Percentiles rank a stretch among this genome's conserved stretches.
phyloP scores from a whole-genome alignment of 2,329 filamentous ascomycete species.

The Ramularia collo-cygni region DNA sequence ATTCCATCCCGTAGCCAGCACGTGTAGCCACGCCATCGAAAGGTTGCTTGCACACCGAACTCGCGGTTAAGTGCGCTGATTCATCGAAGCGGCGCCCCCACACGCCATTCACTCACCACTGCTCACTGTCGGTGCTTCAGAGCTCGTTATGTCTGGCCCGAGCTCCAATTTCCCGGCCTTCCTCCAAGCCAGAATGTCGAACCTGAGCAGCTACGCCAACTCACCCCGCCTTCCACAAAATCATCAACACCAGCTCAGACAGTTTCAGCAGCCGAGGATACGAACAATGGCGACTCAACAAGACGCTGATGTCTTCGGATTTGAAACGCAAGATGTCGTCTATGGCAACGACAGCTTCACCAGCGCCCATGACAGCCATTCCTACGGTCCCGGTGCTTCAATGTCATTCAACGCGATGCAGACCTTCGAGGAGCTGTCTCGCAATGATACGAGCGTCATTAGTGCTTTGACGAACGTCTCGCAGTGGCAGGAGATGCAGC shows the following conservation, averaged over 20 bases:
- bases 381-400: too few species aligned
- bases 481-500: too few species aligned
- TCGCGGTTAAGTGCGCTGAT: constrained; percentile 6
- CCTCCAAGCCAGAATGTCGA: background rate
- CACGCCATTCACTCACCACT: constrained; percentile 1
- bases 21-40: constrained; percentile 2
- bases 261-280: constrained; percentile 3
- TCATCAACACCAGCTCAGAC: constrained; percentile 3
- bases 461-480: too few species aligned
- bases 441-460: too few species aligned
- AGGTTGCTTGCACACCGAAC: constrained; percentile 20
- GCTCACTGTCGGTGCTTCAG: constrained; percentile 8
- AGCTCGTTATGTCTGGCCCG: constrained; percentile 1
- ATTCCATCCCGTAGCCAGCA: constrained; percentile 2
- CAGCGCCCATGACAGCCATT: too few species aligned
- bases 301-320: constrained; percentile 1
- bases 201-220: constrained; percentile 1
- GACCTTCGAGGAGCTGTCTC: too few species aligned
- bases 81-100: too few species aligned
- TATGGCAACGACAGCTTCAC: too few species aligned
- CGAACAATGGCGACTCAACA: constrained; percentile 9
- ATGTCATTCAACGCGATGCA: too few species aligned
- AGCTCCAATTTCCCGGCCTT: constrained; percentile 1
- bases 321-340: background rate
- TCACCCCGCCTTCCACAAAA: background rate